Conservation (phyloP, 202 grass and related monocot genomes). For the Dendrocalamus latiflorus region DNA sequence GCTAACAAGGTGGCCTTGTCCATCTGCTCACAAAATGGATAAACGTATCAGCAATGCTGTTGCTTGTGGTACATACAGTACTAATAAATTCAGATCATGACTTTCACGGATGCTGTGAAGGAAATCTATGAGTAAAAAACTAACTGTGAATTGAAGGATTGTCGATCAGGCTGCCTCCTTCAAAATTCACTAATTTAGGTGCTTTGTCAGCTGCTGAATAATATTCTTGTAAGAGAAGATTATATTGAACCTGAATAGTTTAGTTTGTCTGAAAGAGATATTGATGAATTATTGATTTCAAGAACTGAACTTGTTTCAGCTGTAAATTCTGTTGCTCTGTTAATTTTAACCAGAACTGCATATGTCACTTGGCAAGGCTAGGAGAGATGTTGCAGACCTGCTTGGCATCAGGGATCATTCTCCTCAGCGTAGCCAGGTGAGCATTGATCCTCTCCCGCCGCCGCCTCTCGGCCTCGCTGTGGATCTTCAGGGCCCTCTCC, state of each 20-base stretch:
- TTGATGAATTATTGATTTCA: neutral
- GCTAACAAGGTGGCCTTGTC: constrained; percentile 56
- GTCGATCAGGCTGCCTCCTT: neutral
- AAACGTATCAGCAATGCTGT: neutral
- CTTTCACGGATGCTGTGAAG: neutral
- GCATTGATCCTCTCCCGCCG: constrained; percentile 84
- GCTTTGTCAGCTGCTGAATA: neutral
- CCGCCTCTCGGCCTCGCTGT: constrained; percentile 77
- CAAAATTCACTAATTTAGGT: neutral
- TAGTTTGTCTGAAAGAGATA: neutral
- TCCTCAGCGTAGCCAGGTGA: constrained; percentile 58
- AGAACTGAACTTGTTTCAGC: neutral
- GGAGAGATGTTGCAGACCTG: constrained; percentile 39
- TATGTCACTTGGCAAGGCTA: neutral
- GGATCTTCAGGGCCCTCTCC: constrained; percentile 54
- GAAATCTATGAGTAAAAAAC: neutral
- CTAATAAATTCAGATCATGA: neutral
- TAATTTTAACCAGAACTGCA: neutral
- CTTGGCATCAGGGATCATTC: constrained; percentile 56
- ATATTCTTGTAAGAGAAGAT: neutral
- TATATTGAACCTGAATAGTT: neutral
- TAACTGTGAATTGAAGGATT: neutral
- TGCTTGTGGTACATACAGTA: neutral
- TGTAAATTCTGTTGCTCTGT: neutral
- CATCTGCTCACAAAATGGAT: constrained; percentile 33